Percentiles rank a stretch among this genome's conserved stretches.
Evolutionary conservation across 768 basidiomycete genomes (phyloP).

Genomic region (Goffeauzyma gilvescens): DNA sequence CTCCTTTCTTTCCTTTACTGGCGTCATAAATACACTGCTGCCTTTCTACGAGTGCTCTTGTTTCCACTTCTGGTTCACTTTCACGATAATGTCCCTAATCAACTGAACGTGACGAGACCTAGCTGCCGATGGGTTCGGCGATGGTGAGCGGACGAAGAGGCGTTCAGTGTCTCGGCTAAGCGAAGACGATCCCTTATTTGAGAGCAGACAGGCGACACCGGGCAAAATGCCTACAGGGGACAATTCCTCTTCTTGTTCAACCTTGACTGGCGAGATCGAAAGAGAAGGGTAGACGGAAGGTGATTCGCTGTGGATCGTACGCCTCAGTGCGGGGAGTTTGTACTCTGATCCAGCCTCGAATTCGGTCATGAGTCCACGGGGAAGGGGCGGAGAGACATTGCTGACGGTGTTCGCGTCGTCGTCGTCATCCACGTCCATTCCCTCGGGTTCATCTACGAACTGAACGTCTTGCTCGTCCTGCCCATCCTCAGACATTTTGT

Average conservation of each 20-base stretch:
- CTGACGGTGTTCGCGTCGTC: slow-evolving; percentile 3
- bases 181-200: neutral
- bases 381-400: slow-evolving; percentile 21
- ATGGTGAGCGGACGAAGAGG: slow-evolving; percentile 1
- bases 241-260: too few relatives aligned
- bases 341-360: slow-evolving; percentile 16
- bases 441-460: slow-evolving; percentile 11
- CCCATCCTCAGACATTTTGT: neutral
- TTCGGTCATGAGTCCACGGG: slow-evolving; percentile 15
- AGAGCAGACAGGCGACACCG: too few relatives aligned
- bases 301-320: neutral
- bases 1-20: too few relatives aligned
- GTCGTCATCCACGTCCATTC: slow-evolving; percentile 9
- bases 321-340: slow-evolving; percentile 22
- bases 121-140: slow-evolving; percentile 1
- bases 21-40: too few relatives aligned
- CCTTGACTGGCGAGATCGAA: neutral
- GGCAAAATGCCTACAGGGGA: too few relatives aligned
- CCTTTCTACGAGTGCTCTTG: too few relatives aligned
- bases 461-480: neutral
- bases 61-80: too few relatives aligned
- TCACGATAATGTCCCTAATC: too few relatives aligned
- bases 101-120: too few relatives aligned
- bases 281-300: neutral
- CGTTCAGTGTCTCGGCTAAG: neutral